Evolutionary conservation across 108 stramenopile genomes (phyloP), one percentile per base, ranked within the genome.

Genomic region (Pseudonitzschia multiseries): DNA sequence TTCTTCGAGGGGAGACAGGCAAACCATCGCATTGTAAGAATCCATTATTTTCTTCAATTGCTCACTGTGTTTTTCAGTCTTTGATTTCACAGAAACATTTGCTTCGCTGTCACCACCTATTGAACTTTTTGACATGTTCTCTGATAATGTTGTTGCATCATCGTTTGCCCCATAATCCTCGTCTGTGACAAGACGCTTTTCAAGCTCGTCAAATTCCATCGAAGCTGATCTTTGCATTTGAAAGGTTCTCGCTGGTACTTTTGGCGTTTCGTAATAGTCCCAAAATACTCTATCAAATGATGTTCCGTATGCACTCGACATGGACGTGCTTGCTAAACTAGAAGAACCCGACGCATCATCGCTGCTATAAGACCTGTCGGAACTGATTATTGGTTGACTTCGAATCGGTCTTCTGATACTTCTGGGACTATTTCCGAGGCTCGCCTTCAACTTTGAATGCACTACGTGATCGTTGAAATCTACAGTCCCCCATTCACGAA

Each of bases 211-310:
- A 41, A 75, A 73, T 43, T 80, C 76, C 27, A 81, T 51, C 8
- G 85, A 86, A 9, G 73, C 69, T 1, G 79, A 80, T 0, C 82
- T 51, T 57, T 86, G 81, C 27, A 86, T 74, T 69, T 81, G 79
- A 67, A 80, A 53, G n/a, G 54, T 46, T 26, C 42, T 46, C 27
- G 26, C 62, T 20, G 54, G 29, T 2, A 59, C 32, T 17, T 50
- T 33, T 24, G 77, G 74, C 20, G 78, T 64, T 29, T 61, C 75
- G 10, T 52, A 66, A 5, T 64, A 74, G n/a, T 71, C 75, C 82
- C 78, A 79, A 40, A 76, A 53, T 8, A 70, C 66, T 22, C 83
- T 59, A 44, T 83, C 83, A 36, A 72, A 83, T 15, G 79, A 86
- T 51, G 61, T 70, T 42, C 85, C 82, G 44, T 75, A 62, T 29